A percentile compares a stretch with the other conserved stretches of the same genome.
These are phyloP conservation scores for Backusella morwellensis DNA, from an alignment of 192 early-diverging fungal species.

Conservation along the genomic window DNA sequence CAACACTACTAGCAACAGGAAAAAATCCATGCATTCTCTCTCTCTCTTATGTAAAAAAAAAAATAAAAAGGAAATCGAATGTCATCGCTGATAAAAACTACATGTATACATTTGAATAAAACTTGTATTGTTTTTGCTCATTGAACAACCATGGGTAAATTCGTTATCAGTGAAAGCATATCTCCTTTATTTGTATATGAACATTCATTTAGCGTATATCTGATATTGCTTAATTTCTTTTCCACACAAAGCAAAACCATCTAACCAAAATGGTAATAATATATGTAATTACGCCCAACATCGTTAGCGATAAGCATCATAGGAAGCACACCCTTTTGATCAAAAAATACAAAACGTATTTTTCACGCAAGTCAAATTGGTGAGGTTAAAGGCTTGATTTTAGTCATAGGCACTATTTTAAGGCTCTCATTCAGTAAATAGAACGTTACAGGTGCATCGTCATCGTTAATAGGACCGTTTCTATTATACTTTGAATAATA, in stretches of 20 bases:
- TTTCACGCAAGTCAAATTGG: too few relatives aligned
- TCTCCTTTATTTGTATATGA: not conserved
- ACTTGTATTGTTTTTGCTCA: not conserved
- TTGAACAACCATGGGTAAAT: not conserved
- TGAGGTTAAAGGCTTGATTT: too few relatives aligned
- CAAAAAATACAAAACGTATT: not conserved
- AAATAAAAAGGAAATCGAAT: not conserved
- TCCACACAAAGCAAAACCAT: not conserved
- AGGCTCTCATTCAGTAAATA: too few relatives aligned
- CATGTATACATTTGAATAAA: not conserved
- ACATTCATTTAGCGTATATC: not conserved
- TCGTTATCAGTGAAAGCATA: too few relatives aligned
- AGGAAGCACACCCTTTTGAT: not conserved
- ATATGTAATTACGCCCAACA: not conserved
- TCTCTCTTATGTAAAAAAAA: not conserved
- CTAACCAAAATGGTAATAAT: not conserved
- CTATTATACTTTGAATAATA: too few relatives aligned
- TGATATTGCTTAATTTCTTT: too few relatives aligned
- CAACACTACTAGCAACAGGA: not conserved
- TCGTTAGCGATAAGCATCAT: not conserved
- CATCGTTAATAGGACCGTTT: not conserved
- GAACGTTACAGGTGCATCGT: not conserved
- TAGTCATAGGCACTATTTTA: too few relatives aligned
- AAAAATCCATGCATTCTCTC: not conserved
- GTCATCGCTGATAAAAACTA: not conserved